Conservation (phyloP, 148 eudicot species). For the Vaccinium vitisidaea region DNA sequence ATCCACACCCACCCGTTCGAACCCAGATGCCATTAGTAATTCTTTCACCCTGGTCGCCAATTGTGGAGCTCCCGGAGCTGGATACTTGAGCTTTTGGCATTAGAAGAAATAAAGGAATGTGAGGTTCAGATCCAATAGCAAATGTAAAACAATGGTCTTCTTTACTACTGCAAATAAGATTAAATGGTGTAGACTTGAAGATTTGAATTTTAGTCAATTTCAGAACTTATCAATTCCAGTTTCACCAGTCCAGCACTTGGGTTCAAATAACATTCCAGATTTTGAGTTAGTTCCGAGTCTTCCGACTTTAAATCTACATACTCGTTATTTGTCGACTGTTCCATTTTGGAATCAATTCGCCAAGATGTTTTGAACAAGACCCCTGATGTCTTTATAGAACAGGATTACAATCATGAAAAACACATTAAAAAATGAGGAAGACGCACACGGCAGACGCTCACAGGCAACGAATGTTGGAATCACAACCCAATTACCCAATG, state of each 20-base stretch:
- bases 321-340: not conserved
- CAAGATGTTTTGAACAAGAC: not conserved
- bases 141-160: not conserved
- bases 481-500: not conserved
- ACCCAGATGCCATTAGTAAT: conserved; percentile 51
- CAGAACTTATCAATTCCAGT: not conserved
- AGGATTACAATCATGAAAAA: not conserved
- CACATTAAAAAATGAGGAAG: too few relatives aligned
- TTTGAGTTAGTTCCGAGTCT: not conserved
- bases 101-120: not conserved
- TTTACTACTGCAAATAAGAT: not conserved
- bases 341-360: not conserved
- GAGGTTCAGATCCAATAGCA: too few relatives aligned
- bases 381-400: not conserved
- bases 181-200: not conserved
- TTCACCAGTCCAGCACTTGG: not conserved
- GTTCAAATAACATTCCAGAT: not conserved
- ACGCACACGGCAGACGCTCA: too few relatives aligned
- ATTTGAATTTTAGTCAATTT: not conserved
- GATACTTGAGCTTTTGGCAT: conserved; percentile 71
- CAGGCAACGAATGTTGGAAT: not conserved
- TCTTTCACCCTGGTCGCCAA: conserved; percentile 67
- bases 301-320: not conserved
- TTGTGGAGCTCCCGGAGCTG: conserved; percentile 83
- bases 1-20: conserved; percentile 45